Percentiles rank a stretch among this genome's conserved stretches.
Conservation (phyloP, 1,284 basidiomycete genomes). For the Cutaneotrichosporon cutaneum region DNA sequence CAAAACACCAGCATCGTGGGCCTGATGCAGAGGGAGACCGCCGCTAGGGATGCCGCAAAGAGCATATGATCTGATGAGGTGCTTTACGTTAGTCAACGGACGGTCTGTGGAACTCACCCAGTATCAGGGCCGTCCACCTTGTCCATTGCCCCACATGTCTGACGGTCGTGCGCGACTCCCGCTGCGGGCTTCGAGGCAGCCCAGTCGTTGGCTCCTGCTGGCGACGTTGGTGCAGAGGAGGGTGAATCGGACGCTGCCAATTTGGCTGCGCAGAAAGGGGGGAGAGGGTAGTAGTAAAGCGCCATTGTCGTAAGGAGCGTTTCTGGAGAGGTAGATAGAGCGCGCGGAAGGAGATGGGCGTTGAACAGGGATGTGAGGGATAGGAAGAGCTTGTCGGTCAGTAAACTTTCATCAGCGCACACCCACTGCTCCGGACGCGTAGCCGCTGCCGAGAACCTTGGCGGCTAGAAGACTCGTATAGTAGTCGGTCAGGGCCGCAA, state of each 20-base stretch:
- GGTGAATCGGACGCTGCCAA: neutral
- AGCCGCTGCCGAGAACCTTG: conserved; percentile 61
- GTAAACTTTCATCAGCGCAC: neutral
- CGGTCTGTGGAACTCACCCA: neutral
- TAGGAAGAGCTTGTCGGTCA: conserved; percentile 64
- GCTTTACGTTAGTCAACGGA: neutral
- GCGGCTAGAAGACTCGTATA: conserved; percentile 66
- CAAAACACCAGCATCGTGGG: conserved; percentile 86
- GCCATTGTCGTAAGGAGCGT: conserved; percentile 79
- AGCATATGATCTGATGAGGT: conserved; percentile 35
- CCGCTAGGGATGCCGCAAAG: conserved; percentile 62
- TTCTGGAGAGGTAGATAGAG: conserved; percentile 90
- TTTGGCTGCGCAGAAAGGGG: conserved; percentile 2
- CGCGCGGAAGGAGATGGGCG: conserved; percentile 76
- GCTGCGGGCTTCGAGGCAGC: neutral
- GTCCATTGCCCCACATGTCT: neutral
- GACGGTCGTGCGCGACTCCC: neutral
- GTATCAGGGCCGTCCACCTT: neutral
- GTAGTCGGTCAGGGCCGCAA: conserved; percentile 80
- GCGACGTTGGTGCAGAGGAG: neutral
- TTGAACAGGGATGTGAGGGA: conserved; percentile 86
- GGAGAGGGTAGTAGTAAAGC: conserved; percentile 67
- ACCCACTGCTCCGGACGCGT: conserved; percentile 67
- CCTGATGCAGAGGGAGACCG: conserved; percentile 73
- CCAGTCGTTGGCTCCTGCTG: neutral